Percentiles rank a stretch among this genome's conserved stretches.
Conservation (phyloP, 2,329 filamentous ascomycete species). For the Fusarium illudens region DNA sequence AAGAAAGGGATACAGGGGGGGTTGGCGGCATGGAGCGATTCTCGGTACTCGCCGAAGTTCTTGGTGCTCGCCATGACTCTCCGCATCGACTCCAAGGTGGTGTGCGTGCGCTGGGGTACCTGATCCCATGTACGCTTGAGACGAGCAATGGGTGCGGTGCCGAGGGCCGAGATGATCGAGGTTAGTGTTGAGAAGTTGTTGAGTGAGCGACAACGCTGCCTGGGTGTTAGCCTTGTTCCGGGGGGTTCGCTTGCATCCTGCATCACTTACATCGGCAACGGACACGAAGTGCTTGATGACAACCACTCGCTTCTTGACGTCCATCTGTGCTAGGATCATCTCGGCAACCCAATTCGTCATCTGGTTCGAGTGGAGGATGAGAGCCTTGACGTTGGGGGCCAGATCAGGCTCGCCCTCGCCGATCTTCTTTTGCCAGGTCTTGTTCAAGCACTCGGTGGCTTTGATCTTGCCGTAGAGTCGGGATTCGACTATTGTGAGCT, state of each 20-base stretch:
- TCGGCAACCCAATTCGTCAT: conserved; percentile 99
- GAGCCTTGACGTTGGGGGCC: conserved; percentile 91
- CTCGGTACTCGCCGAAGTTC: conserved; percentile 97
- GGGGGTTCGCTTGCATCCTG: neutral
- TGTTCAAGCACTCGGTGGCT: conserved; percentile 94
- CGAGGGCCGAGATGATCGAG: conserved; percentile 95
- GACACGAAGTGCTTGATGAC: conserved; percentile 99
- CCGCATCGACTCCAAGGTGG: conserved; percentile 87
- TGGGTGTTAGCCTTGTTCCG: conserved; percentile 20
- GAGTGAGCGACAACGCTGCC: conserved; percentile 86
- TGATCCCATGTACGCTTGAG: conserved; percentile 94
- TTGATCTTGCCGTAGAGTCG: conserved; percentile 95
- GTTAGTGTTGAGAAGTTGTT: conserved; percentile 99
- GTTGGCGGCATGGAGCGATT: conserved; percentile 89
- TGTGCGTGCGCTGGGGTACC: conserved; percentile 84
- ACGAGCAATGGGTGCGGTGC: conserved; percentile 93
- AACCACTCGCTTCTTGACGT: conserved; percentile 94
- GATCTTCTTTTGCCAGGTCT: conserved; percentile 98
- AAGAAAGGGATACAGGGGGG: conserved; percentile 99
- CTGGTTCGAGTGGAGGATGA: conserved; percentile 98
- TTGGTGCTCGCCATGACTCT: conserved; percentile 96
- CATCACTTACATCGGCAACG: conserved; percentile 83
- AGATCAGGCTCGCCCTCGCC: conserved; percentile 82
- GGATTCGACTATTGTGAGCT: conserved; percentile 96
- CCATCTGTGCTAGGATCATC: conserved; percentile 95